These are phyloP conservation scores for Saitozyma podzolica DNA, from an alignment of 768 basidiomycete species.

Conservation along the genomic window DNA sequence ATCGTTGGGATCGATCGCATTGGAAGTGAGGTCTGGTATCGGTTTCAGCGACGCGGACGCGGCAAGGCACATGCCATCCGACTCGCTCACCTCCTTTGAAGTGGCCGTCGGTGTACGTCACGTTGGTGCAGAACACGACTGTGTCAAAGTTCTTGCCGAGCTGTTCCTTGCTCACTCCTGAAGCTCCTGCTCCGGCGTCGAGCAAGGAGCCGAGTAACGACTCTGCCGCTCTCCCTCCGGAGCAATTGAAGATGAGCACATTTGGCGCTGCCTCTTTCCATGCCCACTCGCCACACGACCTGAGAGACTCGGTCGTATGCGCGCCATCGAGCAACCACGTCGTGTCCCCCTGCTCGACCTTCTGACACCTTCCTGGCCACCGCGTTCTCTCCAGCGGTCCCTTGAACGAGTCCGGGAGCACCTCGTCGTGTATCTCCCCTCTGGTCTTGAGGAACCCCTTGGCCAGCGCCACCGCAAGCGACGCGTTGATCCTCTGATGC, in stretches of 20 bases:
- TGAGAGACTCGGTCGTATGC: conserved; percentile 87
- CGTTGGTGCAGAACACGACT: conserved; percentile 93
- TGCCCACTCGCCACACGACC: conserved; percentile 87
- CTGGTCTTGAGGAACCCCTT: conserved; percentile 62
- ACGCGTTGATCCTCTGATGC: conserved; percentile 87
- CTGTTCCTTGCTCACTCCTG: conserved; percentile 19
- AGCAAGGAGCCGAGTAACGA: conserved; percentile 67
- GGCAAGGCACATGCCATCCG: not conserved
- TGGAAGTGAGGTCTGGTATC: conserved; percentile 70
- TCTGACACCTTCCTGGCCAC: conserved; percentile 97
- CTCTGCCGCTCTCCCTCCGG: conserved; percentile 78
- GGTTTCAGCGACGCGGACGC: not conserved
- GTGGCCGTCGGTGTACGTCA: conserved; percentile 83
- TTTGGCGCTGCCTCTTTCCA: conserved; percentile 58
- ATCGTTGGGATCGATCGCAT: conserved; percentile 65
- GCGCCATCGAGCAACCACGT: conserved; percentile 96
- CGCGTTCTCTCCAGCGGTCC: conserved; percentile 66
- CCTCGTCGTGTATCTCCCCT: conserved; percentile 30
- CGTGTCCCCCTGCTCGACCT: conserved; percentile 57
- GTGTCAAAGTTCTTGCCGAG: conserved; percentile 62
- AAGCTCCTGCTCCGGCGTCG: conserved; percentile 55
- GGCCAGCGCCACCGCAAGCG: conserved; percentile 74
- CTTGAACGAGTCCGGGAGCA: conserved; percentile 61
- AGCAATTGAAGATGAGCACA: conserved; percentile 91
- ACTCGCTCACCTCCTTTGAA: conserved; percentile 78